Evolutionary conservation across 2,329 filamentous ascomycete genomes (phyloP), one percentile per base, ranked within the genome.

Genomic region (Diplodia seriata): DNA sequence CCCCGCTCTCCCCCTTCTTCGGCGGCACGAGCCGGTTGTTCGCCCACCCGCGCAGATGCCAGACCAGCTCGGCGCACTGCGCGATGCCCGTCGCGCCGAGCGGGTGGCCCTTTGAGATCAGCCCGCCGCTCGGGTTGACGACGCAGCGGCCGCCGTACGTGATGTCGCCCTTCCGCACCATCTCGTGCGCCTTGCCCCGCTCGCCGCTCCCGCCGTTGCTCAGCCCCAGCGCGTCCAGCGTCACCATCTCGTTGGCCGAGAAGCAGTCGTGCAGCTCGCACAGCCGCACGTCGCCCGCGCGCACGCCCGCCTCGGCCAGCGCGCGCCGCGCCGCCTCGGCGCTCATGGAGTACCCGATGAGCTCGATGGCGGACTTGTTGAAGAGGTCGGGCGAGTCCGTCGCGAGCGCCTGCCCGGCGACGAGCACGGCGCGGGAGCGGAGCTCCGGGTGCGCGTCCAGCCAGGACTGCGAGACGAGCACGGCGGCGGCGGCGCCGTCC

Each of bases 251-350:
- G 78, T 98, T 98, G 31, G 94, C 90, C 20, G 90, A 93, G 86
- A 98, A 98, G 83, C 95, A 98, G 82, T 98, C 95, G 81, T 98
- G 95, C 69, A 98, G 84, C 82, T 98, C 94, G 75, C 92, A 93
- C 18, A 98, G 91, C 75, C 90, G 89, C 70, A 94, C 86, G 71
- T 97, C 91, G 40, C 82, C 80, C 0, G 91, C 82, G 5, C 81
- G 82, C 2, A 88, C 85, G 26, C 87, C 86, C 0, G 93, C 93
- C 81, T 98, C 91, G 38, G 81, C 83, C 70, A 91, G 83, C n/a
- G 94, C 94, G 0, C 84, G 82, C 69, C 84, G 80, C 8, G 88
- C 89, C 0, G 94, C 94, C 68, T 85, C 82, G 75, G 88, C 85
- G 18, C 88, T 89, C 94, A 97, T 98, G 70, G 90, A 89, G 78